Conservation (phyloP, 2,329 filamentous ascomycete genomes). For the Scedosporium boydii region DNA sequence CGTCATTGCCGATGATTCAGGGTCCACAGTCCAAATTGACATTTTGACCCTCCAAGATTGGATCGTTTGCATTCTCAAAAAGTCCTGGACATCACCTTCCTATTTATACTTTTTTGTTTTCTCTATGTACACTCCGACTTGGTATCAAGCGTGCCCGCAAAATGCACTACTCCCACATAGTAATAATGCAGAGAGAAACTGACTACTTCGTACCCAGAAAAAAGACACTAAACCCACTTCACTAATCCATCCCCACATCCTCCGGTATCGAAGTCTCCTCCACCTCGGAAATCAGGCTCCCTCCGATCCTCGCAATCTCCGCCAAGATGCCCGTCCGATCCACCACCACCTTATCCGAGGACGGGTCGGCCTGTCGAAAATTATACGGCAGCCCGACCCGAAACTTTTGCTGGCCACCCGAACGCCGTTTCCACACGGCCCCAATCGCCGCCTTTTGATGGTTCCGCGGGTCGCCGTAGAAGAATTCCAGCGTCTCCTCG, state of each 20-base stretch:
- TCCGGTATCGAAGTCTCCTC: constrained; percentile 25
- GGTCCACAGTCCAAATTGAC: no score
- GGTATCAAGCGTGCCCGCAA: background rate
- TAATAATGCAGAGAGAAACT: background rate
- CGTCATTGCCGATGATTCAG: no score
- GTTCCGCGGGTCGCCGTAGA: constrained; percentile 55
- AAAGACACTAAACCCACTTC: background rate
- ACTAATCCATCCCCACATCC: background rate
- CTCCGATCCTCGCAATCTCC: constrained; percentile 63
- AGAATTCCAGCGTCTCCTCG: constrained; percentile 65
- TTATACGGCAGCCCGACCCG: constrained; percentile 61
- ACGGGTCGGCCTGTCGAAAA: constrained; percentile 27
- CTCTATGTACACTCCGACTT: background rate
- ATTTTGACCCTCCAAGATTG: no score
- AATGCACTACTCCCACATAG: background rate
- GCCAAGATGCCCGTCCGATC: constrained; percentile 59
- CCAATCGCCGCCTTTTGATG: constrained; percentile 32
- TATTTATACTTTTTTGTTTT: background rate
- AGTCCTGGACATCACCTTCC: no score
- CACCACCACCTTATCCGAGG: constrained; percentile 44
- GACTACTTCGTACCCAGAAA: background rate
- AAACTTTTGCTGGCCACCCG: constrained; percentile 44
- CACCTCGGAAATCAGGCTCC: constrained; percentile 58
- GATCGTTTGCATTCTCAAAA: no score
- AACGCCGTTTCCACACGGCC: constrained; percentile 48